Evolutionary conservation across 2,329 filamentous ascomycete species (phyloP), one percentile per base, ranked within the genome.

Genomic region (Cadophora luteo-olivacea): DNA sequence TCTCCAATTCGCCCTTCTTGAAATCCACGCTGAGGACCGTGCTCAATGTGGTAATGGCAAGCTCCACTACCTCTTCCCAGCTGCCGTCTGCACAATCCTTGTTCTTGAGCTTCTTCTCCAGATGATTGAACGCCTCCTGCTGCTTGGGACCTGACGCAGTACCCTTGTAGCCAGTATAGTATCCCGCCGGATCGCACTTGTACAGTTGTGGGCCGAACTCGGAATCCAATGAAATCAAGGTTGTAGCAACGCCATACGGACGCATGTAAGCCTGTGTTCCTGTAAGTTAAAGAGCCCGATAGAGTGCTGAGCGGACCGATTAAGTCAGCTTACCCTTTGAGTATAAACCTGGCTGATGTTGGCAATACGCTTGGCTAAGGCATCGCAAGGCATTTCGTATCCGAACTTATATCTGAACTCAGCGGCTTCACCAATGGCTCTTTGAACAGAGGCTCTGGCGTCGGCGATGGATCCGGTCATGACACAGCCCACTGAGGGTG

Each of bases 271-370:
- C 96, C 91, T 92, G 76, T 66, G 61, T 49, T 69, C 33, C 52
- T 11, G 69, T 73, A 64, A 76, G 72, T 71, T 32, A 64, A 55
- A 66, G 29, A 38, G 32, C 49, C 29, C 51, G 66, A 71, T 69
- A 68, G 64, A 72, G 70, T 68, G 77, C 82, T 77, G 82, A 79
- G 61, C 63, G 55, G 58, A 55, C 67, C 67, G 70, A 72, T 71
- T 68, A 68, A 48, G 66, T 74, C 69, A 72, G 79, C 87, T 80
- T 83, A 98, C 96, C 81, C 94, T 87, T 84, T 99, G 96, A 75
- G 96, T 99, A 83, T 98, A 99, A 74, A 99, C 96, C 83, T 99
- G 96, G 82, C 93, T 97, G 85, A 99, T 97, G 83, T 99, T 99
- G 80, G 96, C 96, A 82, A 99, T 85, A 79, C 96, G 89, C 88